Base-by-base conservation (phyloP, 192 early-diverging fungal species). In the Coemansia sp. region DNA sequence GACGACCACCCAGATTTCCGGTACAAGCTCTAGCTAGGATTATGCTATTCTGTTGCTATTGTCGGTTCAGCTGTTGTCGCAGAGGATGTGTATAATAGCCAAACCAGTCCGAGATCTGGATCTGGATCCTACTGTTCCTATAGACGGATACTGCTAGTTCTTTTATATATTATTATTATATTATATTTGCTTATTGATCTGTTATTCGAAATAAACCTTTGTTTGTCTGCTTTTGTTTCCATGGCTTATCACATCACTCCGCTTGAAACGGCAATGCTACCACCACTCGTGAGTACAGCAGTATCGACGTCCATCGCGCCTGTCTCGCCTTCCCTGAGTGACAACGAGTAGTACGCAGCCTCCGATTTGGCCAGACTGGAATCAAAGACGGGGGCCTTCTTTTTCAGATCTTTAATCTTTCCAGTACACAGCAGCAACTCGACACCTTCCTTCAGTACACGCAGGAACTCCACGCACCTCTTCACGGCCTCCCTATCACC, bases 311-410 rank as follows among this genome's bases (percentile, higher is more conserved):
- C 51, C 19, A 54, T 65, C n/a, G 47, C 11, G 15, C 47, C 7
- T 63, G 74, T 68, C 64, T 83, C 76, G 52, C 54, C 64, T 15
- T 78, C 69, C 15, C 75, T 68, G 37, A 82, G 71, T 0, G 71
- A 69, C 79, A 77, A 77, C 7, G 79, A 82, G 40, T 82, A 82
- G 54, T 71, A 82, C 0, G 79, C 72, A 19, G 68, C 61, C 37
- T 84, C 82, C 36, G 69, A 74, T 56, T 84, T 84, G 18, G 66
- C 69, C n/a, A 84, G 66, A n/a, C 82, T 80, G 55, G 74, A 73
- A 18, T 80, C 68, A 8, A 84, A 65, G 2, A 84, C 74, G 0
- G 45, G 46, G 21, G 69, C 39, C 66, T 84, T 84, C 40, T 84
- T 84, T 21, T 66, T 40, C 55, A 80, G 39, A 40, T 80, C 69